phyloP scores from a whole-genome alignment of 179 eudicot genomes.

The Camellia oleifera region DNA sequence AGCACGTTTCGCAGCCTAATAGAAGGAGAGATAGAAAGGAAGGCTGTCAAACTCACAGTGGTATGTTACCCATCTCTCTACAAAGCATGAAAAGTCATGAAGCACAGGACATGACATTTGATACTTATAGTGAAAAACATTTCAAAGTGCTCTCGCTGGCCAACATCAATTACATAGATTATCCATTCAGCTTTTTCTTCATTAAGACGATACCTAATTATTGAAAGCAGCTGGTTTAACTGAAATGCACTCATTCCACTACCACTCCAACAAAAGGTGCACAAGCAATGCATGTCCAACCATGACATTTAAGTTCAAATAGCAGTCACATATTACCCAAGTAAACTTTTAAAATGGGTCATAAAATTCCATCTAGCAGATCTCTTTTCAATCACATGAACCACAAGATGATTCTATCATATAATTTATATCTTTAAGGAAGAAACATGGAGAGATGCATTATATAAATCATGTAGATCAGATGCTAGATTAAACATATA shows the following conservation, averaged over 20 bases:
- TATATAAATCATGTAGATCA: not conserved
- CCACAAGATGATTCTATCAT: not conserved
- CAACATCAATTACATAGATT: conserved; percentile 92
- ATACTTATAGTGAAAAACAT: conserved; percentile 80
- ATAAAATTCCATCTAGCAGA: not conserved
- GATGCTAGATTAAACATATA: not conserved
- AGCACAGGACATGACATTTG: conserved; percentile 6
- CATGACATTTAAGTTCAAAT: not conserved
- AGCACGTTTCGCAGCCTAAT: conserved; percentile 81
- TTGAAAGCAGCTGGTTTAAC: conserved; percentile 13
- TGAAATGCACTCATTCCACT: not conserved
- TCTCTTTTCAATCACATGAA: not conserved
- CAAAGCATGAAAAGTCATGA: not conserved
- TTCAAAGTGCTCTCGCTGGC: conserved; percentile 96
- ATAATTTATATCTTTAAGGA: not conserved
- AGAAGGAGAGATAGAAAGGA: not conserved
- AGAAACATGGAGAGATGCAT: not conserved
- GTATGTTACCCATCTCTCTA: not conserved
- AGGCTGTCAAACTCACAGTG: not conserved
- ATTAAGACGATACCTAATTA: conserved; percentile 89
- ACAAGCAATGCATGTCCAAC: not conserved
- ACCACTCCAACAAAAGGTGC: not conserved
- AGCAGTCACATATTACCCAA: not conserved
- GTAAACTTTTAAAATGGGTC: not conserved
- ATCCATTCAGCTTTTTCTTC: conserved; percentile 97